A percentile compares a stretch with the other conserved stretches of the same genome.
Conservation (phyloP, 1,139 yeast species). For the Hansenula lynferdii region DNA sequence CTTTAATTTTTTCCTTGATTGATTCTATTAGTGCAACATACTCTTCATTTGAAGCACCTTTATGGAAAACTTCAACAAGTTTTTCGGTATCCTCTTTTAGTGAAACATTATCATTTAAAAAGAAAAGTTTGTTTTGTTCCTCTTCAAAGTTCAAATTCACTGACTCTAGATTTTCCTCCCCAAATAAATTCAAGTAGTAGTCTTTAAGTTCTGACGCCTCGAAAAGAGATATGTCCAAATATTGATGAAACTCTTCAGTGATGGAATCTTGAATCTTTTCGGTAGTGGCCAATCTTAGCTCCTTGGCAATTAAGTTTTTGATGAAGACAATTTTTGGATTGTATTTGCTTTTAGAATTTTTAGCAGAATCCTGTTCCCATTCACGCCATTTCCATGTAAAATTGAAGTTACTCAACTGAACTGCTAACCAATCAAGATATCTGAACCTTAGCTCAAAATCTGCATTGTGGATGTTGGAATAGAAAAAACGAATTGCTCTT, state of each 20-base stretch:
- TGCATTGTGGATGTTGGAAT: slow-evolving; percentile 57
- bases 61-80: slow-evolving; percentile 30
- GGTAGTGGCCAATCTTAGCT: slow-evolving; percentile 67
- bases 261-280: slow-evolving; percentile 71
- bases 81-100: slow-evolving; percentile 26
- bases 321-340: slow-evolving; percentile 79
- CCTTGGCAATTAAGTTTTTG: slow-evolving; percentile 76
- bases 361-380: slow-evolving; percentile 64
- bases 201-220: slow-evolving; percentile 28
- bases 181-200: slow-evolving; percentile 30
- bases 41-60: slow-evolving; percentile 25
- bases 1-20: slow-evolving; percentile 26
- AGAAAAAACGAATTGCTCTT: slow-evolving; percentile 83
- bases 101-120: slow-evolving; percentile 29
- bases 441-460: slow-evolving; percentile 75
- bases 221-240: slow-evolving; percentile 50
- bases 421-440: slow-evolving; percentile 88
- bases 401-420: slow-evolving; percentile 89
- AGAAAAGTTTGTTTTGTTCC: slow-evolving; percentile 27
- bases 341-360: slow-evolving; percentile 32
- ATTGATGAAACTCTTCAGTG: slow-evolving; percentile 65
- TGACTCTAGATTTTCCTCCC: slow-evolving; percentile 16
- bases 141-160: slow-evolving; percentile 23
- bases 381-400: slow-evolving; percentile 99
- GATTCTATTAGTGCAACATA: slow-evolving; percentile 29